Conservation (phyloP, 371 early-diverging fungal species). For the Chytridium lagenaria region DNA sequence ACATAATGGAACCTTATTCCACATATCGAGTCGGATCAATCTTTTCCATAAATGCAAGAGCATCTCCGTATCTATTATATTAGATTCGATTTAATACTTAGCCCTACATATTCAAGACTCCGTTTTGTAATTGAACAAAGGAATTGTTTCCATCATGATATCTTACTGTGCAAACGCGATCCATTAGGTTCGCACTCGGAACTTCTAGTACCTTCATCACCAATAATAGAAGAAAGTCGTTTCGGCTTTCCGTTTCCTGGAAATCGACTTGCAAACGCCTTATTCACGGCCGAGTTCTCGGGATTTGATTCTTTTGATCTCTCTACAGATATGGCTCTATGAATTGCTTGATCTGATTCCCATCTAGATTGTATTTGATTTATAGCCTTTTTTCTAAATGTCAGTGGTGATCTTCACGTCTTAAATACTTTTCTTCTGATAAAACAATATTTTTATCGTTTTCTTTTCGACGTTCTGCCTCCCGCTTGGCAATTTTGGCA, state of each 20-base stretch:
- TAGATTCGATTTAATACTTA: neutral
- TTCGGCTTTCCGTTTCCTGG: neutral
- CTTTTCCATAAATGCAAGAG: constrained; percentile 31
- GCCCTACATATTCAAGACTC: constrained; percentile 3
- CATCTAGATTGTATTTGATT: constrained; percentile 28
- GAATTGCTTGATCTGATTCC: constrained; percentile 23
- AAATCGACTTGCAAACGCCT: neutral
- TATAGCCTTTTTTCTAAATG: constrained; percentile 23
- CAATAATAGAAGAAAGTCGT: neutral
- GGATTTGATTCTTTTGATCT: neutral
- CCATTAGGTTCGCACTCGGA: too few species aligned
- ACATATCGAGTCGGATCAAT: constrained; percentile 28
- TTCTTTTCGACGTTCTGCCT: constrained; percentile 46
- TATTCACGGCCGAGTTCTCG: neutral
- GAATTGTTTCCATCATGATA: constrained; percentile 23
- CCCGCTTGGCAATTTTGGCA: constrained; percentile 40
- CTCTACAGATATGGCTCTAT: neutral
- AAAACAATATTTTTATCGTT: constrained; percentile 31
- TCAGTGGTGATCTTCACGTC: neutral
- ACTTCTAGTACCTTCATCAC: constrained; percentile 18
- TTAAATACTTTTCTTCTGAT: constrained; percentile 42
- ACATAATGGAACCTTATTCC: constrained; percentile 28
- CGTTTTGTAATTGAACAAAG: constrained; percentile 27
- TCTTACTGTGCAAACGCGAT: too few species aligned
- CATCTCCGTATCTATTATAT: constrained; percentile 40